These are phyloP conservation scores for Salpingoeca rosetta DNA, from an alignment of 78 protist species.

Conservation along the genomic window DNA sequence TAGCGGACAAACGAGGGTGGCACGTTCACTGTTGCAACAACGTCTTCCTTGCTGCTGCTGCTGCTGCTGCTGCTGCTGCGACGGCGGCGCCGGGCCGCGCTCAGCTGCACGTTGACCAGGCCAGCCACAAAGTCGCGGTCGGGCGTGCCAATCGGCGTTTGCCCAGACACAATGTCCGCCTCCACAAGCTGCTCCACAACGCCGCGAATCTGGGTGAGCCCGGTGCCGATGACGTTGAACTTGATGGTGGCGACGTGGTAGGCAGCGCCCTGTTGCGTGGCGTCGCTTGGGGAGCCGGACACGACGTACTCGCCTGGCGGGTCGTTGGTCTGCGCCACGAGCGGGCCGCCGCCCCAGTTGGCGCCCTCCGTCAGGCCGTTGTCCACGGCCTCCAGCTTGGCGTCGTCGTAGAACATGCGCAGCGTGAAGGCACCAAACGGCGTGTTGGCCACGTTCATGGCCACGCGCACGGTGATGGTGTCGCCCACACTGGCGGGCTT, in stretches of 20 bases:
- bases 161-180: neutral
- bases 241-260: neutral
- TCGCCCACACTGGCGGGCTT: neutral
- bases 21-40: no score
- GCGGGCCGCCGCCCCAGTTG: neutral
- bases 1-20: neutral
- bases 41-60: no score
- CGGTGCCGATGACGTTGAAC: neutral
- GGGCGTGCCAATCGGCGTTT: neutral
- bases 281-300: neutral
- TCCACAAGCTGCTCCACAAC: neutral
- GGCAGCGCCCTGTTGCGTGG: neutral
- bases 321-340: neutral
- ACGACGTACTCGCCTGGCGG: neutral
- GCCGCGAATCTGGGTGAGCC: neutral
- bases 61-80: neutral
- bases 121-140: neutral
- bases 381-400: neutral
- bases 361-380: neutral
- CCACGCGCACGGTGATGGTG: neutral
- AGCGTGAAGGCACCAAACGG: neutral
- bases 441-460: neutral
- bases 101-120: neutral
- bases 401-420: neutral
- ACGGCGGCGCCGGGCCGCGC: neutral